These are phyloP conservation scores for Leptographium procerum DNA, from an alignment of 2,329 filamentous ascomycete species.

Conservation along the genomic window DNA sequence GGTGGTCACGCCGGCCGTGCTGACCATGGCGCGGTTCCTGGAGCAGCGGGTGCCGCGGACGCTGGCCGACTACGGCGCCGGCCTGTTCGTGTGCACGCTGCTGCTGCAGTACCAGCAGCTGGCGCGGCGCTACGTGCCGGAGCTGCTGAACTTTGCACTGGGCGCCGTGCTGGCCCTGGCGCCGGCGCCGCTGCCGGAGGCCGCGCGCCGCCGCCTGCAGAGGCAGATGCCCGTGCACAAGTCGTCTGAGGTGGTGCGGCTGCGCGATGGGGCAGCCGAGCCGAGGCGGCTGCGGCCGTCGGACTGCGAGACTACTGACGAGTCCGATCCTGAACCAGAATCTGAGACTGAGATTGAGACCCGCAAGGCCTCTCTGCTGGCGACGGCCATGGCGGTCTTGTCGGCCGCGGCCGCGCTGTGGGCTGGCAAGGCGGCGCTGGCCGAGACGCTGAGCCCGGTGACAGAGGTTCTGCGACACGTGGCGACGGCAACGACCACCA, in stretches of 20 bases:
- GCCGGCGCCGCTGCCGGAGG: constrained; percentile 25
- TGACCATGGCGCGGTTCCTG: constrained; percentile 74
- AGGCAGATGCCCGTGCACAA: constrained; percentile 12
- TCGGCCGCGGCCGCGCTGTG: constrained; percentile 61
- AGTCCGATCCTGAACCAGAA: constrained; percentile 12
- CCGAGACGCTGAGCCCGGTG: constrained; percentile 64
- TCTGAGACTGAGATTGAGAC: no score
- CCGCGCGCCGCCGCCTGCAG: constrained; percentile 21
- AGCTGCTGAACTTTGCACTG: constrained; percentile 70
- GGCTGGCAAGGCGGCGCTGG: constrained; percentile 61
- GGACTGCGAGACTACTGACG: constrained; percentile 12
- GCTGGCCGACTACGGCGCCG: constrained; percentile 57
- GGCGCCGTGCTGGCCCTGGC: constrained; percentile 61
- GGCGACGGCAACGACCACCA: constrained; percentile 16
- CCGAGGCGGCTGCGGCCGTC: constrained; percentile 7
- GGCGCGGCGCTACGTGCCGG: constrained; percentile 80
- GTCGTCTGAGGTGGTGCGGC: constrained; percentile 27
- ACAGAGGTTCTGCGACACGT: constrained; percentile 43
- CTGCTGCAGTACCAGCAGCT: constrained; percentile 72
- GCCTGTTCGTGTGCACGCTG: constrained; percentile 69
- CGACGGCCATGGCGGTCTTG: constrained; percentile 54
- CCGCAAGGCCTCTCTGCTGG: constrained; percentile 47
- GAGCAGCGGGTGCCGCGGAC: constrained; percentile 60
- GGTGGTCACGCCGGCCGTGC: constrained; percentile 79
- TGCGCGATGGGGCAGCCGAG: constrained; percentile 39